phyloP scores from a whole-genome alignment of 2,329 filamentous ascomycete species.

The Westerdykella aurantiaca region DNA sequence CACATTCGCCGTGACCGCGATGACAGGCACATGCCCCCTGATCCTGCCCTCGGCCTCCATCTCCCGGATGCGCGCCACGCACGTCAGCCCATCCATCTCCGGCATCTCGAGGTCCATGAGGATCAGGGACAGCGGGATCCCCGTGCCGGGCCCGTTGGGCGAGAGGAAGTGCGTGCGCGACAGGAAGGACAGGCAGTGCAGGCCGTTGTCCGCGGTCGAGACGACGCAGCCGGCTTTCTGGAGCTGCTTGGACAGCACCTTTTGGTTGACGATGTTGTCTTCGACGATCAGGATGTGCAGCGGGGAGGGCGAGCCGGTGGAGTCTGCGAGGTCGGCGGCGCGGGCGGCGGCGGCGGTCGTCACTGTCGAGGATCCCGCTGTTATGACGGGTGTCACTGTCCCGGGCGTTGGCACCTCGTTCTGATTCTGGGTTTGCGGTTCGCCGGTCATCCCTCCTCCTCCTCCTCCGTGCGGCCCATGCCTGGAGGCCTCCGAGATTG shows the following conservation, averaged over 20 bases:
- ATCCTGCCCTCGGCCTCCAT: constrained; percentile 19
- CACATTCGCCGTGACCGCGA: constrained; percentile 36
- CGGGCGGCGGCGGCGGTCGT: constrained; percentile 7
- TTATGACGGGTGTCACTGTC: no score
- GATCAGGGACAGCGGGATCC: constrained; percentile 23
- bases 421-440: no score
- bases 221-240: constrained; percentile 25
- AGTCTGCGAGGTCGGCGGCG: background rate
- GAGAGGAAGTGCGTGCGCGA: constrained; percentile 13
- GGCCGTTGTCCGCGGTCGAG: constrained; percentile 29
- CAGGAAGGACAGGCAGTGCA: constrained; percentile 25
- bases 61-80: constrained; percentile 27
- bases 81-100: constrained; percentile 35
- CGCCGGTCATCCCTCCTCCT: background rate
- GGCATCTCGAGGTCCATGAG: constrained; percentile 39
- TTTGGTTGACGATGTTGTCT: constrained; percentile 36
- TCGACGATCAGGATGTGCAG: constrained; percentile 32
- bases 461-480: background rate
- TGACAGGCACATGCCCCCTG: constrained; percentile 26
- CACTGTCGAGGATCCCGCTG: no score
- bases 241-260: constrained; percentile 30
- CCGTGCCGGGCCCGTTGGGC: constrained; percentile 3
- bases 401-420: no score
- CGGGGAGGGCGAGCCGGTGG: background rate
- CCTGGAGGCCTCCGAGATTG: background rate